Conservation (phyloP, 768 basidiomycete species). For the Tylopilus subfusipes region DNA sequence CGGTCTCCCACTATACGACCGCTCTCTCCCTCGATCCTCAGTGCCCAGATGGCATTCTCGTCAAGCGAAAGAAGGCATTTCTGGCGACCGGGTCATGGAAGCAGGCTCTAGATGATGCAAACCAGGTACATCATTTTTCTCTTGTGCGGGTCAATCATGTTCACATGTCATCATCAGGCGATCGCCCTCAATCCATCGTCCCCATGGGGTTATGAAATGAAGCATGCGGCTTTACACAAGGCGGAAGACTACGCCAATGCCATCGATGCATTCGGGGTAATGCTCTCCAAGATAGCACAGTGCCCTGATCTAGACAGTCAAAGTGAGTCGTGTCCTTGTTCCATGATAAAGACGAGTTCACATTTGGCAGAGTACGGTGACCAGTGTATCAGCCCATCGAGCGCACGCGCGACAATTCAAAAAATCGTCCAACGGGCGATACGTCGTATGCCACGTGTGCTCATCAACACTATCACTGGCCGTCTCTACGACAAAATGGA, state of each 20-base stretch:
- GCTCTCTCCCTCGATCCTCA: neutral
- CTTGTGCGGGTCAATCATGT: neutral
- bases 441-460: neutral
- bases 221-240: neutral
- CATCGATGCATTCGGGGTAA: neutral
- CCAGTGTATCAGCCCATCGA: neutral
- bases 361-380: neutral
- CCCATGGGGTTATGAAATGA: neutral
- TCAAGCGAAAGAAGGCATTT: neutral
- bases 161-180: neutral
- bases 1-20: neutral
- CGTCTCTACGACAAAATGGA: neutral
- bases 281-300: neutral
- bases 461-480: neutral
- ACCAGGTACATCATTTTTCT: neutral
- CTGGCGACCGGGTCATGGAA: neutral
- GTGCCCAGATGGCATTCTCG: neutral
- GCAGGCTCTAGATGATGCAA: neutral
- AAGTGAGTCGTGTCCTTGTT: neutral
- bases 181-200: neutral
- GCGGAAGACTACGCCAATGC: neutral
- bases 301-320: neutral
- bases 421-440: neutral
- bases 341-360: neutral
- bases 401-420: neutral